These are phyloP conservation scores for Podospora pseudopauciseta DNA, from an alignment of 495 filamentous ascomycete species.

Conservation along the genomic window DNA sequence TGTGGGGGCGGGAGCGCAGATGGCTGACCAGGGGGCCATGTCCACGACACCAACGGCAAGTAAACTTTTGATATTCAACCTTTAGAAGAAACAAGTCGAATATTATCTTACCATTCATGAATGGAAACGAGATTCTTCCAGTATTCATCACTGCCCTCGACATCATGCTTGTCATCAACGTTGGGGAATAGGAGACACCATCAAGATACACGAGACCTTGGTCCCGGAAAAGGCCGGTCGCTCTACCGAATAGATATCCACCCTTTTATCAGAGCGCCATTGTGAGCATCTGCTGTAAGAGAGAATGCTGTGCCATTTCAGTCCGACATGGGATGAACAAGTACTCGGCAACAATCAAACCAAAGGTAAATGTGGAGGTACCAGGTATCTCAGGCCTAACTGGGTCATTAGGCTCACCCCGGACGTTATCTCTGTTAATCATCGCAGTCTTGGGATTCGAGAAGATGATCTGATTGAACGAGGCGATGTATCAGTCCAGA, in stretches of 20 bases:
- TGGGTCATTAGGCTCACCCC: too few relatives aligned
- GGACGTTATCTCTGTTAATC: too few relatives aligned
- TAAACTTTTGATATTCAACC: background rate
- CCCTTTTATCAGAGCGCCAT: background rate
- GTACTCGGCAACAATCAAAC: too few relatives aligned
- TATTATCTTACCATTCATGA: too few relatives aligned
- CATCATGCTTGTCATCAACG: background rate
- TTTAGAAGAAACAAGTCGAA: background rate
- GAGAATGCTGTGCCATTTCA: background rate
- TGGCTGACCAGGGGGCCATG: background rate
- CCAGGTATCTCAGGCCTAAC: too few relatives aligned
- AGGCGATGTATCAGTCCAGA: background rate
- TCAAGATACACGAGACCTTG: background rate
- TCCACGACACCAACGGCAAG: background rate
- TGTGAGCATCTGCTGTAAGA: background rate
- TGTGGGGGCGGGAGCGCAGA: background rate
- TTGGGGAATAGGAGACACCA: background rate
- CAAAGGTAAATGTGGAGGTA: too few relatives aligned
- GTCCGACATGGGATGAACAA: too few relatives aligned
- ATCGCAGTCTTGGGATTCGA: too few relatives aligned
- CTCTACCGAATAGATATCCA: background rate
- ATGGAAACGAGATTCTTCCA: too few relatives aligned
- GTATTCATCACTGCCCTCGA: too few relatives aligned
- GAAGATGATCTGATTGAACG: background rate
- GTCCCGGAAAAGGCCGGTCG: background rate